These are phyloP conservation scores for Cordyceps militaris DNA, from an alignment of 2,329 filamentous ascomycete species.

Conservation along the genomic window DNA sequence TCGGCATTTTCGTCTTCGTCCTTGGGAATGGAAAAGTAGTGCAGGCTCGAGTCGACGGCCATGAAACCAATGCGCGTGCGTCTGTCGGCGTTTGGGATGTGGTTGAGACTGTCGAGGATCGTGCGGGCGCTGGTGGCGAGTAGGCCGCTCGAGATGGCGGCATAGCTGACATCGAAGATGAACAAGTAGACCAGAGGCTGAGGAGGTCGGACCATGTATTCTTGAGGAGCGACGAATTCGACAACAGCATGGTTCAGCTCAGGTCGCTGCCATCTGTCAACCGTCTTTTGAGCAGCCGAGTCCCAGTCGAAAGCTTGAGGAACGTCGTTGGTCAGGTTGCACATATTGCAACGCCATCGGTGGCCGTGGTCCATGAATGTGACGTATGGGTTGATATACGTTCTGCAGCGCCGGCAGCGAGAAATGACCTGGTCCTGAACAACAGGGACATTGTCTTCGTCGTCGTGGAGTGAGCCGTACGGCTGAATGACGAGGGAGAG, in stretches of 20 bases:
- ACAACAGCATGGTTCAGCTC: constrained; percentile 96
- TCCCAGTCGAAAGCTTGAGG: constrained; percentile 99
- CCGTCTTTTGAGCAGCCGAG: constrained; percentile 78
- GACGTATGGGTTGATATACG: constrained; percentile 97
- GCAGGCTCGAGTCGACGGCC: constrained; percentile 86
- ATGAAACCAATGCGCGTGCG: constrained; percentile 91
- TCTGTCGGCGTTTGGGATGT: constrained; percentile 96
- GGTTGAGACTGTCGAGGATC: constrained; percentile 87
- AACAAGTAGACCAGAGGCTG: constrained; percentile 95
- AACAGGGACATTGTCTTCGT: constrained; percentile 83
- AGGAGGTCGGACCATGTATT: constrained; percentile 98
- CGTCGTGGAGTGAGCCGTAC: constrained; percentile 85
- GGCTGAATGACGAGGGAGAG: constrained; percentile 96
- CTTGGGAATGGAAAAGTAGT: constrained; percentile 92
- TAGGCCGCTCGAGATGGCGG: constrained; percentile 81
- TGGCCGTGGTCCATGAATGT: constrained; percentile 96
- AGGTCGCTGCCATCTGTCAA: constrained; percentile 84
- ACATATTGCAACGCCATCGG: constrained; percentile 99
- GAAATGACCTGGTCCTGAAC: constrained; percentile 97
- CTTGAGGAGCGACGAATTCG: constrained; percentile 94
- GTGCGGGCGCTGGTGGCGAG: constrained; percentile 88
- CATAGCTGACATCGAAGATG: constrained; percentile 89
- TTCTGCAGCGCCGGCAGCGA: constrained; percentile 87
- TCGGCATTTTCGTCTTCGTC: constrained; percentile 80
- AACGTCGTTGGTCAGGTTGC: constrained; percentile 95